phyloP scores from a whole-genome alignment of 257 asterid species.

The Linderniella brevidens region DNA sequence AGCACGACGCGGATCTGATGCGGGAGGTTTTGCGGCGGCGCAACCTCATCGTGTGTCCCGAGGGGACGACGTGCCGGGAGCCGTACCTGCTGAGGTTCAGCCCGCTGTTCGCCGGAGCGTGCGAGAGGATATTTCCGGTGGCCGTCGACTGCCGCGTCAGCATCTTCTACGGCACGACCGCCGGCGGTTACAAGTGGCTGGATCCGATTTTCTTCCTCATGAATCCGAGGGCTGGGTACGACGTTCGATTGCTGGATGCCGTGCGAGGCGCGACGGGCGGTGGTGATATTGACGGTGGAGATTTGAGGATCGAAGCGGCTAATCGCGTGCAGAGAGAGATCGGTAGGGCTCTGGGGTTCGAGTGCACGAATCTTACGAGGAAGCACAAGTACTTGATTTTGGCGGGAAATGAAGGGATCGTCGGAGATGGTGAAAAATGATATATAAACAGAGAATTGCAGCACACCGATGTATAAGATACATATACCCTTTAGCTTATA shows the following conservation, averaged over 20 bases:
- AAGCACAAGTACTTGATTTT: slow-evolving; percentile 88
- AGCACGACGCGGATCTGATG: slow-evolving; percentile 42
- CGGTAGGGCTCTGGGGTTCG: slow-evolving; percentile 65
- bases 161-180: slow-evolving; percentile 93
- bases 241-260: slow-evolving; percentile 31
- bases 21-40: slow-evolving; percentile 39
- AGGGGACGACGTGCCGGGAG: slow-evolving; percentile 94
- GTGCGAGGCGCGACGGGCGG: slow-evolving; percentile 47
- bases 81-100: slow-evolving; percentile 78
- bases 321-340: slow-evolving; percentile 51
- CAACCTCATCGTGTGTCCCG: slow-evolving; percentile 79
- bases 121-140: slow-evolving; percentile 77
- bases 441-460: not conserved
- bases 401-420: slow-evolving; percentile 86
- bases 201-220: slow-evolving; percentile 74
- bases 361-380: slow-evolving; percentile 65
- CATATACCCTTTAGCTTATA: too few species aligned
- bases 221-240: slow-evolving; percentile 62
- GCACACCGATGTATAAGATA: too few species aligned
- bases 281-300: slow-evolving; percentile 67
- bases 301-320: slow-evolving; percentile 71
- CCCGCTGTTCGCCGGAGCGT: slow-evolving; percentile 66
- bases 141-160: slow-evolving; percentile 48
- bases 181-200: slow-evolving; percentile 76
- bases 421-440: slow-evolving; percentile 12